Evolutionary conservation across 2,329 filamentous ascomycete species (phyloP).

Genomic region (Sclerotinia trifoliorum): DNA sequence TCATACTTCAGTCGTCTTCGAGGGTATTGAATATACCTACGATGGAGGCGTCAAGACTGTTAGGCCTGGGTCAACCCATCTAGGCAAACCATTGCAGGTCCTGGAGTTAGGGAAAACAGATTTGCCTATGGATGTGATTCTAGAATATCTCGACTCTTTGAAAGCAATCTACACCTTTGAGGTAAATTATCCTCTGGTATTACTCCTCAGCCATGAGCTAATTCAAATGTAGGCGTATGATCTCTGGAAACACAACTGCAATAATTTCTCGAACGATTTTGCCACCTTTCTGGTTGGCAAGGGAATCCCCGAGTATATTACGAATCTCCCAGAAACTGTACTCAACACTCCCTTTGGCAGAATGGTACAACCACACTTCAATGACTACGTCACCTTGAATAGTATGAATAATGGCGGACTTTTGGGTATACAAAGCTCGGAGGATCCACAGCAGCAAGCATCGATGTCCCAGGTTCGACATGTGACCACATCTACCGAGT

Average conservation of each 20-base stretch:
- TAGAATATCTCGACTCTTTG: constrained; percentile 84
- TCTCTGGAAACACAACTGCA: constrained; percentile 89
- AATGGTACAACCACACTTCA: constrained; percentile 78
- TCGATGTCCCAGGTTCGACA: constrained; percentile 54
- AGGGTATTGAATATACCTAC: constrained; percentile 85
- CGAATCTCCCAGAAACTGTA: constrained; percentile 79
- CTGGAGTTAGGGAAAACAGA: constrained; percentile 73
- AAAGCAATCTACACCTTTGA: constrained; percentile 78
- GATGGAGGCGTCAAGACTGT: constrained; percentile 85
- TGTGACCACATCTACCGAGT: constrained; percentile 56
- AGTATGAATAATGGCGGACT: constrained; percentile 53
- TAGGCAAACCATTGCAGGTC: constrained; percentile 78
- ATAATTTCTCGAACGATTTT: constrained; percentile 95
- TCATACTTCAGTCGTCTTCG: constrained; percentile 85
- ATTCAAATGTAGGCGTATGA: constrained; percentile 69
- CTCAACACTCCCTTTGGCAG: constrained; percentile 83
- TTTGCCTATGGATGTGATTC: constrained; percentile 75
- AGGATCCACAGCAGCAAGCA: constrained; percentile 24
- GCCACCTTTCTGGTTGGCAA: constrained; percentile 84
- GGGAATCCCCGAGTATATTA: constrained; percentile 84
- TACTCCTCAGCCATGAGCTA: constrained; percentile 14
- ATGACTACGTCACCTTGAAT: constrained; percentile 58
- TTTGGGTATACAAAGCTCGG: constrained; percentile 33
- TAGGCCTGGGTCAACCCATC: constrained; percentile 76
- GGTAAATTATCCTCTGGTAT: constrained; percentile 44